A percentile compares a stretch with the other conserved stretches of the same genome.
Conservation (phyloP, 495 filamentous ascomycete genomes). For the Parathielavia hyrcaniae region DNA sequence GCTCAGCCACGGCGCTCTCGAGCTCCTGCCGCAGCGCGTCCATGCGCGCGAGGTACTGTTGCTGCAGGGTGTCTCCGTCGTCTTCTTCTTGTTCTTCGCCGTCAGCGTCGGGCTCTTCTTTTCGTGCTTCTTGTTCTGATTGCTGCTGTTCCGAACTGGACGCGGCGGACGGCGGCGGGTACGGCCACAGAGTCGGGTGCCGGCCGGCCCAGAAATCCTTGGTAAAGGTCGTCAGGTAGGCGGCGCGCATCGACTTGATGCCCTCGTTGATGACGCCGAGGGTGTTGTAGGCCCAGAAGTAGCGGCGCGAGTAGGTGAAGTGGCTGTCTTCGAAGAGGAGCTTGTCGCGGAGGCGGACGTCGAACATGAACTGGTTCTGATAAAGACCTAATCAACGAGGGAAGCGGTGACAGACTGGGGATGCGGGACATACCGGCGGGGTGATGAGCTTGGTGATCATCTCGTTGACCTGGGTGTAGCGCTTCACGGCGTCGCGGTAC, state of each 20-base stretch:
- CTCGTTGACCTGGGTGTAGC: conserved; percentile 43
- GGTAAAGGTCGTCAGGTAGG: conserved; percentile 46
- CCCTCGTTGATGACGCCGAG: conserved; percentile 50
- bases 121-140: too few relatives aligned
- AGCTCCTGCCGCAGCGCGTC: conserved; percentile 26
- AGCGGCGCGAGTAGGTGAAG: conserved; percentile 51
- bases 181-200: conserved; percentile 39
- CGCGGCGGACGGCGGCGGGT: too few relatives aligned
- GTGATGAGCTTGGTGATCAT: conserved; percentile 46
- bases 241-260: conserved; percentile 47
- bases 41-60: conserved; percentile 18
- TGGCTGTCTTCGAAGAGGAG: conserved; percentile 51
- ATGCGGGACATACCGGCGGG: conserved; percentile 36
- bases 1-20: conserved; percentile 23
- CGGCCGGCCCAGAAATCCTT: conserved; percentile 47
- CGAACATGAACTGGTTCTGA: conserved; percentile 50
- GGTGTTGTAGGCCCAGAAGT: conserved; percentile 54
- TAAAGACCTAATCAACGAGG: too few relatives aligned
- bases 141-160: too few relatives aligned
- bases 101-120: too few relatives aligned
- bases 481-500: conserved; percentile 47
- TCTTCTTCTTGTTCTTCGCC: too few relatives aligned
- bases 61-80: too few relatives aligned
- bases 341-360: conserved; percentile 42
- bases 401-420: too few relatives aligned